Percentiles rank a stretch among this genome's conserved stretches.
These are phyloP conservation scores for Thozetella sp. DNA, from an alignment of 495 filamentous ascomycete species.

Conservation along the genomic window DNA sequence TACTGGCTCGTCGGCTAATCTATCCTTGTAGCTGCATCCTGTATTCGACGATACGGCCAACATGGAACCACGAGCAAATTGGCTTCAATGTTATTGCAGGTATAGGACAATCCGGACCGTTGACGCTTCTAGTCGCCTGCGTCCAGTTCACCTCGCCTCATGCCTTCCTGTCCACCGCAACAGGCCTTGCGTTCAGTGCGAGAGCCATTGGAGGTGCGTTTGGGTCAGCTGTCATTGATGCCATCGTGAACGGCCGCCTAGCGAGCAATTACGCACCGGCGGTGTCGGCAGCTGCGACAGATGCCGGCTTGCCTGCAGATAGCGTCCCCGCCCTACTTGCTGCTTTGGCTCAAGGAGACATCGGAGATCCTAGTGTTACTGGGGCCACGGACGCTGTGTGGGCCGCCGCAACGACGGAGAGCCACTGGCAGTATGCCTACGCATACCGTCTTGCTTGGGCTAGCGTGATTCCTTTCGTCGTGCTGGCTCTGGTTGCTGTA, in stretches of 20 bases:
- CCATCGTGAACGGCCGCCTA: constrained; percentile 52
- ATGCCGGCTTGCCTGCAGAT: constrained; percentile 37
- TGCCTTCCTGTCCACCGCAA: constrained; percentile 54
- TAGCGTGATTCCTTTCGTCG: constrained; percentile 55
- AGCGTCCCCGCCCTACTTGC: constrained; percentile 35
- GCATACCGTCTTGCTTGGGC: constrained; percentile 53
- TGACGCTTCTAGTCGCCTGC: constrained; percentile 50
- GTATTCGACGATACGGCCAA: constrained; percentile 48
- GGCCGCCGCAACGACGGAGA: constrained; percentile 34
- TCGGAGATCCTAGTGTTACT: constrained; percentile 24
- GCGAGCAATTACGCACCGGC: constrained; percentile 34
- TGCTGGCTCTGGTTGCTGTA: constrained; percentile 46
- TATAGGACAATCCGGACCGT: constrained; percentile 50
- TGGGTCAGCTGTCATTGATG: constrained; percentile 53
- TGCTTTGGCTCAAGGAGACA: constrained; percentile 29
- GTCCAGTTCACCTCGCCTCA: constrained; percentile 58
- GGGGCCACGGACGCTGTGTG: constrained; percentile 36
- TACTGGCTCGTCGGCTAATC: neutral
- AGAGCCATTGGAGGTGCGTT: constrained; percentile 57
- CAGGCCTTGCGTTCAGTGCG: constrained; percentile 55
- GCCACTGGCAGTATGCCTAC: constrained; percentile 40
- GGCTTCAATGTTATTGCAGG: constrained; percentile 49
- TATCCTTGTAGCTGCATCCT: constrained; percentile 43
- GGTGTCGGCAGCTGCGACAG: constrained; percentile 33
- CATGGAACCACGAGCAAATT: constrained; percentile 46